Conservation (phyloP, 768 basidiomycete genomes). For the Hygrocybe coccinea region DNA sequence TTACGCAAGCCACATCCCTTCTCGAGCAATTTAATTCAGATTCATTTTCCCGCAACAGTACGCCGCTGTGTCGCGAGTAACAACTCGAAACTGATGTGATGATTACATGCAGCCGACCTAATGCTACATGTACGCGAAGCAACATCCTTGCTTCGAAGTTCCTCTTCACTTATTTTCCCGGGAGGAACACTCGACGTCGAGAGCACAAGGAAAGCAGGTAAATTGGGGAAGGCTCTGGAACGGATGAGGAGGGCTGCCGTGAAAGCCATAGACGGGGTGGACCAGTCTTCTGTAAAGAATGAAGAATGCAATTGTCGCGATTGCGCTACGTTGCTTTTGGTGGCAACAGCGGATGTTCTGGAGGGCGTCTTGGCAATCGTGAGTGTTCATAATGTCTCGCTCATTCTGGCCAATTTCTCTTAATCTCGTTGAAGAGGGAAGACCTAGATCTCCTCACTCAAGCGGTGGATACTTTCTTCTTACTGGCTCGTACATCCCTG, state of each 20-base stretch:
- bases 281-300: background rate
- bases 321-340: conserved; percentile 26
- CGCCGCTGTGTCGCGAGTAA: background rate
- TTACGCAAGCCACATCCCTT: conserved; percentile 43
- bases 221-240: conserved; percentile 59
- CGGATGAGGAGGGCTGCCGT: conserved; percentile 48
- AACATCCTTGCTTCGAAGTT: conserved; percentile 3
- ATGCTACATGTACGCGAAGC: conserved; percentile 19
- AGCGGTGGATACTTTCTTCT: conserved; percentile 52
- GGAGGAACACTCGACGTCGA: conserved; percentile 24
- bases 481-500: conserved; percentile 45
- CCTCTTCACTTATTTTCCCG: background rate
- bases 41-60: conserved; percentile 12
- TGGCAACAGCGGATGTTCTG: conserved; percentile 31
- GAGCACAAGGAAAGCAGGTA: conserved; percentile 38
- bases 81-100: background rate
- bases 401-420: conserved; percentile 8
- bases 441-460: conserved; percentile 38
- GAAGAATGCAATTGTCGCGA: background rate
- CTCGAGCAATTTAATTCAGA: conserved; percentile 28
- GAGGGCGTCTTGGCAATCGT: conserved; percentile 30
- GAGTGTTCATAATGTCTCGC: conserved; percentile 7
- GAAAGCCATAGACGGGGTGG: conserved; percentile 40
- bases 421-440: conserved; percentile 14
- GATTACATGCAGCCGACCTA: conserved; percentile 6